A percentile compares a stretch with the other conserved stretches of the same genome.
phyloP scores from a whole-genome alignment of 2,329 filamentous ascomycete genomes.

The Ceratocystis huliohia region DNA sequence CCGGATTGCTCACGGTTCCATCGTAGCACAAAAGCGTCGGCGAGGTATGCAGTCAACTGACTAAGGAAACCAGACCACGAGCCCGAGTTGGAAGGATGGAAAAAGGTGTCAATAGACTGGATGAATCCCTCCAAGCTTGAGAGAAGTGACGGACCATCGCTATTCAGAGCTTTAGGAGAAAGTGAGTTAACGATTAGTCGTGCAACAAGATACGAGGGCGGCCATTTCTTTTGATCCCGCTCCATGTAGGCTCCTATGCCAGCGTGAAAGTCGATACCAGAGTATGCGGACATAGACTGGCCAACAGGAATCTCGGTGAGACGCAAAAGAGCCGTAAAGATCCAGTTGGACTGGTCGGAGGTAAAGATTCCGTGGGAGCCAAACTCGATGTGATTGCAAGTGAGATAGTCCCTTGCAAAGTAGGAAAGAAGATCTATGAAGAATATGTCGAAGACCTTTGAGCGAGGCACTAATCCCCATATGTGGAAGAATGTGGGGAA shows the following conservation, averaged over 20 bases:
- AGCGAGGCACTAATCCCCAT: slow-evolving; percentile 86
- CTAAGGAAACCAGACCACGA: slow-evolving; percentile 80
- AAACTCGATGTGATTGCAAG: slow-evolving; percentile 63
- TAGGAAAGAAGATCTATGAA: slow-evolving; percentile 86
- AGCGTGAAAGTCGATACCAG: slow-evolving; percentile 66
- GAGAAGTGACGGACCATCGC: slow-evolving; percentile 66
- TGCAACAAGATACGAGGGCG: slow-evolving; percentile 80
- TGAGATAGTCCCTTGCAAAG: slow-evolving; percentile 69
- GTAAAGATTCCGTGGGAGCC: slow-evolving; percentile 83
- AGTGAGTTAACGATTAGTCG: slow-evolving; percentile 87
- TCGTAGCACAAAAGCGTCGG: slow-evolving; percentile 91
- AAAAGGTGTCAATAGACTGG: slow-evolving; percentile 94
- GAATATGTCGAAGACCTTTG: slow-evolving; percentile 71
- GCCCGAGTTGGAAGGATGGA: slow-evolving; percentile 93
- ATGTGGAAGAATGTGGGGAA: slow-evolving; percentile 91
- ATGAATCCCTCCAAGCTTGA: slow-evolving; percentile 80
- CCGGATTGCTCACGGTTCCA: slow-evolving; percentile 94
- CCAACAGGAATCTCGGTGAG: slow-evolving; percentile 92
- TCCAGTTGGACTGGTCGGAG: slow-evolving; percentile 75
- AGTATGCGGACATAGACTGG: slow-evolving; percentile 88
- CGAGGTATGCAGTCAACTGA: slow-evolving; percentile 81
- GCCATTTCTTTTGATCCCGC: slow-evolving; percentile 86
- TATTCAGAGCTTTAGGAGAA: slow-evolving; percentile 62
- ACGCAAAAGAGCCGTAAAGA: slow-evolving; percentile 83
- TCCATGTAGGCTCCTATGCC: slow-evolving; percentile 80